A percentile compares a stretch with the other conserved stretches of the same genome.
Conservation (phyloP, 2,329 filamentous ascomycete species). For the Verticillium longisporum region DNA sequence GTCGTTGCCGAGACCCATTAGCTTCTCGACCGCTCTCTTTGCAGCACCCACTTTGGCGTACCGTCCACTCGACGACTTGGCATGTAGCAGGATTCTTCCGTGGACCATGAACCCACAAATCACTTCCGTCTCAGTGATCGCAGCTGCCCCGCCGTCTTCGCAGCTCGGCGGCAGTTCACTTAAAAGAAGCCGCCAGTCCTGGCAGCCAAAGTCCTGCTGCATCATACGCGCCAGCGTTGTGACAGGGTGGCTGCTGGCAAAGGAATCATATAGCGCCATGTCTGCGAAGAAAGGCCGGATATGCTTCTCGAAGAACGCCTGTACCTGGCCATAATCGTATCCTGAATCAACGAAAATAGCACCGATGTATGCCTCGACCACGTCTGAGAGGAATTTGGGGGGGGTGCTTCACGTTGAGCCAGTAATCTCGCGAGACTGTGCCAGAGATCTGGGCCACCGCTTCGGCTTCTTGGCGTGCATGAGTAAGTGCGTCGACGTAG, state of each 20-base stretch:
- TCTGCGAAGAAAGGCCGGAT: constrained; percentile 75
- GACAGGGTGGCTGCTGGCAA: constrained; percentile 79
- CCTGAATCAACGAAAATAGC: constrained; percentile 85
- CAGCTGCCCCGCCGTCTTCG: constrained; percentile 32
- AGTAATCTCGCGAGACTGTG: constrained; percentile 55
- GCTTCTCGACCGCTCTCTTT: constrained; percentile 43
- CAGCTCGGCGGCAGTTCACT: constrained; percentile 36
- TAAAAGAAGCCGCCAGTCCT: constrained; percentile 45
- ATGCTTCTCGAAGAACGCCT: constrained; percentile 68
- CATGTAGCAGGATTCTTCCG: constrained; percentile 56
- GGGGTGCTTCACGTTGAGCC: constrained; percentile 55
- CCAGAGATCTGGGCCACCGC: constrained; percentile 25
- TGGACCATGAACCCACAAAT: constrained; percentile 74
- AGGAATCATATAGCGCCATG: constrained; percentile 82
- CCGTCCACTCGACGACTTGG: constrained; percentile 54
- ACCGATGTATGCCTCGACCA: constrained; percentile 83
- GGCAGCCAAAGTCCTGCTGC: constrained; percentile 58
- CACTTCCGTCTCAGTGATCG: constrained; percentile 42
- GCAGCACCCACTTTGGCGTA: constrained; percentile 68
- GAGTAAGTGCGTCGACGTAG: constrained; percentile 52
- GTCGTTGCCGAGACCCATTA: constrained; percentile 32
- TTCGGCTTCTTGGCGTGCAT: constrained; percentile 32
- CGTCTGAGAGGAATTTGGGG: constrained; percentile 77
- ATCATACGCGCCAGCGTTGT: constrained; percentile 64
- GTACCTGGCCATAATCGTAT: constrained; percentile 69